Percentiles rank a stretch among this genome's conserved stretches.
These are phyloP conservation scores for Citrus cavaleriei DNA, from an alignment of 345 rosid species.

Conservation along the genomic window DNA sequence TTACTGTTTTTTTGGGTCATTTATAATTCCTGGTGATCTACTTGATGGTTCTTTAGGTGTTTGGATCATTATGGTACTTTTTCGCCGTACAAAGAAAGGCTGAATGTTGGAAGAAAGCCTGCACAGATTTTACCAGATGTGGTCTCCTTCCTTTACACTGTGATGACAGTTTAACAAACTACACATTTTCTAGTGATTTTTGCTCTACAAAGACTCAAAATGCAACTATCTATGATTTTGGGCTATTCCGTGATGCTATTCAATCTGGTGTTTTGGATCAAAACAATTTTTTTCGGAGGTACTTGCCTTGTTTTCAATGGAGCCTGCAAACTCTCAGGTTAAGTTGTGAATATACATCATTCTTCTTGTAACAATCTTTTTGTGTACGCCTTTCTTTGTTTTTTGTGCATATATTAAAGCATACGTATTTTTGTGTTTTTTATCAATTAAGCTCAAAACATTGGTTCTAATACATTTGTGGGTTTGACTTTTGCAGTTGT, in stretches of 20 bases:
- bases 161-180: background rate
- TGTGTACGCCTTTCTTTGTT: too few relatives aligned
- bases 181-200: background rate
- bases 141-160: background rate
- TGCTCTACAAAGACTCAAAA: background rate
- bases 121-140: background rate
- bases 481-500: conserved; percentile 1
- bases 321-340: background rate
- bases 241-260: background rate
- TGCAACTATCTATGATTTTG: background rate
- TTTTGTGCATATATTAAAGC: too few relatives aligned
- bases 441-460: too few relatives aligned
- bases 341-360: background rate
- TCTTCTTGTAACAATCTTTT: too few relatives aligned
- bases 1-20: background rate
- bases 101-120: conserved; percentile 2
- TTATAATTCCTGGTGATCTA: too few relatives aligned
- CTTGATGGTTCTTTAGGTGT: background rate
- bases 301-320: background rate
- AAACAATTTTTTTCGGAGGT: background rate
- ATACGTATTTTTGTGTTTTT: too few relatives aligned
- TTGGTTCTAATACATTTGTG: too few relatives aligned
- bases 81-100: background rate
- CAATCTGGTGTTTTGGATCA: background rate
- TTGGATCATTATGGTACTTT: background rate